Conservation (phyloP, 495 filamentous ascomycete genomes). For the Daldinia vernicosa region DNA sequence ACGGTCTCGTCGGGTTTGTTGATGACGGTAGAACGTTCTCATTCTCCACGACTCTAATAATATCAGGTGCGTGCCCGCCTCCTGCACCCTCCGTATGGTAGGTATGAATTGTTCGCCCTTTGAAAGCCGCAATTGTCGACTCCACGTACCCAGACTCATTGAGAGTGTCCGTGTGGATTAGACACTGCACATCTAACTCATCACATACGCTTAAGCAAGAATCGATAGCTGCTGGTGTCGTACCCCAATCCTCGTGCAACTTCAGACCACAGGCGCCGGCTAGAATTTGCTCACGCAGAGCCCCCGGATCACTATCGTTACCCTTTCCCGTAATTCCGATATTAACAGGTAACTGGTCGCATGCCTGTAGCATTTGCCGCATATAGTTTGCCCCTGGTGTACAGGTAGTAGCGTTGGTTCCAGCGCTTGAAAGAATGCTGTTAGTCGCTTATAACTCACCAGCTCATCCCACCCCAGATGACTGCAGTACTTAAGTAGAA, state of each 20-base stretch:
- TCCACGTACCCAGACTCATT: constrained; percentile 99
- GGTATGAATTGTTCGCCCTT: constrained; percentile 91
- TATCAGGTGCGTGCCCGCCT: constrained; percentile 95
- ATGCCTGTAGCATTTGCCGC: constrained; percentile 91
- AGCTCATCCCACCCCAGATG: neutral
- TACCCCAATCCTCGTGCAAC: constrained; percentile 98
- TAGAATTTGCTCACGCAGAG: constrained; percentile 80
- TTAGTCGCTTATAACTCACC: neutral
- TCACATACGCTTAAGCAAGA: constrained; percentile 89
- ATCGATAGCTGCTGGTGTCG: constrained; percentile 92
- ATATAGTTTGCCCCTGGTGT: constrained; percentile 87
- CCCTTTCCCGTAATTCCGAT: constrained; percentile 96
- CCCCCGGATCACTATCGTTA: constrained; percentile 79
- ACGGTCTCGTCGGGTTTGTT: constrained; percentile 94
- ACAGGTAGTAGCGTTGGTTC: constrained; percentile 94
- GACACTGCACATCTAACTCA: constrained; percentile 88
- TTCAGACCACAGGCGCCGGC: constrained; percentile 93
- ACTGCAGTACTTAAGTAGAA: neutral
- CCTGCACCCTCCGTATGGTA: constrained; percentile 99
- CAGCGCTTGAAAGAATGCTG: constrained; percentile 66
- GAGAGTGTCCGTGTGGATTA: constrained; percentile 97
- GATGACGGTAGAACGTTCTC: constrained; percentile 90
- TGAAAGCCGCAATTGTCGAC: constrained; percentile 87
- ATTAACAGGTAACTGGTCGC: constrained; percentile 87
- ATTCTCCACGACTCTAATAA: constrained; percentile 93